Base-by-base conservation (phyloP, 2,329 filamentous ascomycete species). In the Blumeriella jaapii region DNA sequence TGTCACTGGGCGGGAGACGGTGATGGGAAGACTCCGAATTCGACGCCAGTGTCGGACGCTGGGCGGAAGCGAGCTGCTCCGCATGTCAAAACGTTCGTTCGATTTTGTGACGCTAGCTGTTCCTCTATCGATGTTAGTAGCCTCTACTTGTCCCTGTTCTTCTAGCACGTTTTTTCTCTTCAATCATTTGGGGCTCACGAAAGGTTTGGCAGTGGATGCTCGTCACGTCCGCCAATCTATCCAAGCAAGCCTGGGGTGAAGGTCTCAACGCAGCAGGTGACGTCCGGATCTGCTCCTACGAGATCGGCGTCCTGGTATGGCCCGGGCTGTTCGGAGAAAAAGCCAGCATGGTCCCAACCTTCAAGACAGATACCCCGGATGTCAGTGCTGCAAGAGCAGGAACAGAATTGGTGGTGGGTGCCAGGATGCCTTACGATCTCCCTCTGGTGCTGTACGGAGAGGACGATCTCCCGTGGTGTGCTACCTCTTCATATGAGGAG, bases 41-140 rank as follows among this genome's bases (percentile, higher is more conserved):
- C 47, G 35, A 13, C 19, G 26, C 17, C 42, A 31, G 32, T 55
- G 1, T 53, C 51, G 5, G 65, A 79, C 41, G 70, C 72, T 6
- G 75, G 78, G 1, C 65, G 82, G 35, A 64, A 71, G 30, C 67
- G 74, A 18, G 85, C 84, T 12, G 83, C 84, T 1, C 86, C 86
- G 0, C 86, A 94, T 48, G 82, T 93, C 54, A 94, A 94, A 56
- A 93, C 85, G 0, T 94, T 91, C 51, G 75, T 87, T 28, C 73
- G 82, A 4, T 86, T 68, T 46, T 59, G 62, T 34, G 46, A 55
- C 33, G 10, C 14, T 4, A 30, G 13, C 13, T 16, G 26, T 3
- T 26, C 33, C 18, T 18, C 33, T 16, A 39, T 44, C 11, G 42
- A 41, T 36, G 40, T 37, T 29, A 32, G 39, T 27, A 6, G 6